Conservation (phyloP, 371 early-diverging fungal genomes). For the Mortierella sp. region DNA sequence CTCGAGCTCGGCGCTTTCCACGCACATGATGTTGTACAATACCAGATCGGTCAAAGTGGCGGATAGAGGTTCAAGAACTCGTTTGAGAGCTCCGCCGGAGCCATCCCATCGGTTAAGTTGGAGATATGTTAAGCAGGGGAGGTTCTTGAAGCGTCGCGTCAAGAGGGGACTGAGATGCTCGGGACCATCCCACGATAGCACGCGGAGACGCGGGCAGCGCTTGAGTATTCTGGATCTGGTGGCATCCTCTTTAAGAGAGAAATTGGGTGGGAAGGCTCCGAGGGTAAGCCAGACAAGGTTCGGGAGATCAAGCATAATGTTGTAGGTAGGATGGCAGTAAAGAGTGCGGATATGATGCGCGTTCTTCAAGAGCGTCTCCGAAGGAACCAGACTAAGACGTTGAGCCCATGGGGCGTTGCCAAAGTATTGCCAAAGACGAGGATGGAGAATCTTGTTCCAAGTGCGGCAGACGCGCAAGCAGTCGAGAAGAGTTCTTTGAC, state of each 20-base stretch:
- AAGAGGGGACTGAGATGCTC: neutral
- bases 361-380: neutral
- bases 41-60: neutral
- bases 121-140: neutral
- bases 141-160: neutral
- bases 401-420: neutral
- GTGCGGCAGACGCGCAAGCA: constrained; percentile 2
- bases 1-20: neutral
- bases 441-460: neutral
- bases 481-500: neutral
- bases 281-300: neutral
- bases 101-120: neutral
- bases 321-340: neutral
- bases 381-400: neutral
- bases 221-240: neutral
- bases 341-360: neutral
- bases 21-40: neutral
- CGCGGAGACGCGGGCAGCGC: neutral
- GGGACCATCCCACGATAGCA: neutral
- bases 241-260: neutral
- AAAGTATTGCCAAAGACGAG: neutral
- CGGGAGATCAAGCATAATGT: neutral
- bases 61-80: neutral
- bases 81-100: neutral
- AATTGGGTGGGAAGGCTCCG: neutral